Conservation (phyloP, 1,139 yeast genomes). For the Debaryomyces sp. region DNA sequence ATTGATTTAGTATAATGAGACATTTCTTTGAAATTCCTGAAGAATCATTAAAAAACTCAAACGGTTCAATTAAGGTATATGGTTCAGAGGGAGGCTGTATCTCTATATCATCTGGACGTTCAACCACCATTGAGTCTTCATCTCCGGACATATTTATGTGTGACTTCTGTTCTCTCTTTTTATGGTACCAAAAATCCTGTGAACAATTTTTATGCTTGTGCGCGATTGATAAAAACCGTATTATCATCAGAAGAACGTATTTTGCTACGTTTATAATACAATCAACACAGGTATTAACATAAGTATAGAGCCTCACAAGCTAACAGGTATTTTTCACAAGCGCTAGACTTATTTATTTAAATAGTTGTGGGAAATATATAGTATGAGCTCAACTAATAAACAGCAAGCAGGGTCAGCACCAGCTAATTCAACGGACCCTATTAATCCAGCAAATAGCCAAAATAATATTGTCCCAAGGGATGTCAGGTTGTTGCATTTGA, state of each 20-base stretch:
- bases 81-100: constrained; percentile 20
- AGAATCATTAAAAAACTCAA: constrained; percentile 19
- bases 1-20: constrained; percentile 61
- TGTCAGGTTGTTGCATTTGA: constrained; percentile 84
- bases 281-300: not conserved
- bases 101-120: constrained; percentile 26
- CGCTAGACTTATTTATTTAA: not conserved
- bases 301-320: not conserved
- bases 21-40: constrained; percentile 16
- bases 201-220: constrained; percentile 1
- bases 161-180: too few relatives aligned
- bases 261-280: not conserved
- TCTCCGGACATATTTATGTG: not conserved
- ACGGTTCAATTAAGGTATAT: constrained; percentile 28
- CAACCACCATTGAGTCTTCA: constrained; percentile 25
- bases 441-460: constrained; percentile 8
- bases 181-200: not conserved
- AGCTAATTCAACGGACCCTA: constrained; percentile 3
- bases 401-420: constrained; percentile 12
- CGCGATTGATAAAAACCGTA: constrained; percentile 2
- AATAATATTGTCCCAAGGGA: constrained; percentile 70
- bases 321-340: not conserved
- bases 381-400: constrained; percentile 12
- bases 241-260: not conserved
- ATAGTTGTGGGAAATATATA: not conserved